Evolutionary conservation across 169 alveolate genomes (phyloP), one percentile per base, ranked within the genome.

Genomic region (Cryptosporidium viatorum): DNA sequence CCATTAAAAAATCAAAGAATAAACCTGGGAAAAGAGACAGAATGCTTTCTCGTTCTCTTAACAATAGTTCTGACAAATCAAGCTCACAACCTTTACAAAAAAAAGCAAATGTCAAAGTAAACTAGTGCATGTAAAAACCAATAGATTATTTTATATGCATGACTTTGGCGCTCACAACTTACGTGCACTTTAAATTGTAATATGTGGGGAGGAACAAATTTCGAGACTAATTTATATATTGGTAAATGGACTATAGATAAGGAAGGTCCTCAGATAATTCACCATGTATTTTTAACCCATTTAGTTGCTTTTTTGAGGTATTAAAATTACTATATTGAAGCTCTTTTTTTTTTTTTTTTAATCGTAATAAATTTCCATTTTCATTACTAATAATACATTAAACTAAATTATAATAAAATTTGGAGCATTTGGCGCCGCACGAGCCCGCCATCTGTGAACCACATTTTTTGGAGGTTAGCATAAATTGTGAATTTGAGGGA

Each of bases 1-100:
- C 43, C 45, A 62, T 37, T 23, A 80, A 80, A 50, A 80, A 48
- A 31, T 67, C 89, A 14, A 80, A 43, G 43, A 80, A 80, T 41
- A 80, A 80, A 39, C 89, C 89, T 9, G 89, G 89, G 3, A 80
- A 80, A 18, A 80, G 89, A 50, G 89, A 80, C 41, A 59, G 89
- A 80, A 67, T 67, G 65, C 37, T 33, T 16, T 33, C 16, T n/a
- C 43, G 14, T 26, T 29, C 21, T 21, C 37, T 29, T 14, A 71
- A 51, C 8, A 29, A 35, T 4, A 37, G 23, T n/a, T 23, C 12
- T 9, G 26, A 35, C 51, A 23, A 14, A n/a, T 33, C 71, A n/a
- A 10, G 29, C 10, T 65, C 71, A 10, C 50, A 65, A 26, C 41
- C 41, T 33, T n/a, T 33, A 16, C 31, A 14, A 0, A 65, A 65